Base-by-base conservation (phyloP, 192 early-diverging fungal genomes). In the Gryganskiella cystojenkinii region DNA sequence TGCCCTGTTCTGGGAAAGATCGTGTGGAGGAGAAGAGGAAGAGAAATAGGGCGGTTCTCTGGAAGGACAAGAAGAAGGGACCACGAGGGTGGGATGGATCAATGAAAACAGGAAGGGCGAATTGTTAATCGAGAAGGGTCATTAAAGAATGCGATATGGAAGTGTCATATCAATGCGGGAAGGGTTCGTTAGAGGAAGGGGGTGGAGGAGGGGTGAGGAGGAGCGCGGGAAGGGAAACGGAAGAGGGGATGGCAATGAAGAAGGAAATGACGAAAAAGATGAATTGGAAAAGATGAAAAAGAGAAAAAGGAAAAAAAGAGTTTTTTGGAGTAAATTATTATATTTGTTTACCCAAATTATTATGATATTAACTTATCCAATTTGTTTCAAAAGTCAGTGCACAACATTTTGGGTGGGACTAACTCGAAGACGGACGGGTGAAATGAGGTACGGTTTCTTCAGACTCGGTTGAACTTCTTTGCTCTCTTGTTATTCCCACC, bases 161-260 rank as follows among this genome's bases (percentile, higher is more conserved):
- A 31, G 72, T 76, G 52, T 67, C 72, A 76, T 67, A 76, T 67
- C 72, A 76, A 63, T 67, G 60, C 20, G 53, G 73, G 56, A 63
- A 58, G 73, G 73, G 73, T 56, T 76, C 73, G 73, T 76, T 62
- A 76, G 20, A 20, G 50, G 13, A 31, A n/a, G 22, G 33, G 8
- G 33, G 35, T n/a, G 22, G 17, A 46, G 25, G 1, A 35, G 15
- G 24, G 50, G 0, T 57, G 22, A 7, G 56, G 14, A 27, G 51
- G 45, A 25, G 56, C n/a, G 46, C 14, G 56, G 53, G 66, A 56
- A 53, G 45, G 56, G 22, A n/a, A 30, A 27, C 40, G 59, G 60
- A 52, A 15, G 61, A 52, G 17, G 53, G 34, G 11, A 43, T 24
- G 22, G 37, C 13, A n/a, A 34, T 19, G 34, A 46, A 42, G 56